Conservation (phyloP, 768 basidiomycete species). For the Steccherinum ochraceum region DNA sequence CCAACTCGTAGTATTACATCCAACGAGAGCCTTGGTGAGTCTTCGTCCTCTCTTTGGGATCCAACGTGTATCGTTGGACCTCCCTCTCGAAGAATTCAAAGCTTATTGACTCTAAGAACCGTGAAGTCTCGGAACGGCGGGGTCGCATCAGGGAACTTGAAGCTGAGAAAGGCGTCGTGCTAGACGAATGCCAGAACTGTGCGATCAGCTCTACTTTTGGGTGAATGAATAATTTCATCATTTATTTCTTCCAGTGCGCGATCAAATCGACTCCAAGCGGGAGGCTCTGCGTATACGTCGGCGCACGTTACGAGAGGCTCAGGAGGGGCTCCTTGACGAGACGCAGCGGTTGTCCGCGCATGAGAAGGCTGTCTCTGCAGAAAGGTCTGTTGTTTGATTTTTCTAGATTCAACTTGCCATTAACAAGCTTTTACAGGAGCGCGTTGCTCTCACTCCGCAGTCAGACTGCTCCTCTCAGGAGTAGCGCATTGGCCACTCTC, state of each 20-base stretch:
- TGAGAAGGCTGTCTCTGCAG: slow-evolving; percentile 30
- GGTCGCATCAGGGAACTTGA: slow-evolving; percentile 45
- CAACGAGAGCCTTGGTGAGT: slow-evolving; percentile 18
- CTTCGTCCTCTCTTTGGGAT: neutral
- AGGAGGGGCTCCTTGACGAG: slow-evolving; percentile 20
- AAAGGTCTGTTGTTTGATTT: slow-evolving; percentile 27
- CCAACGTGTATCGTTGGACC: no score
- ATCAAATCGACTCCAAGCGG: slow-evolving; percentile 36
- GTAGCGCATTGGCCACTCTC: slow-evolving; percentile 62
- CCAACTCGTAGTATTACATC: slow-evolving; percentile 20
- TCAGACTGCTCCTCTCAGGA: slow-evolving; percentile 47
- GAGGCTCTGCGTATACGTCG: slow-evolving; percentile 40
- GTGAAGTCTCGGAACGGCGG: slow-evolving; percentile 64
- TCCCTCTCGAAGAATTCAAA: slow-evolving; percentile 18
- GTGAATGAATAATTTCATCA: neutral
- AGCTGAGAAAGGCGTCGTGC: slow-evolving; percentile 8
- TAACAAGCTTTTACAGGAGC: slow-evolving; percentile 31
- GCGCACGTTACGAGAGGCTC: slow-evolving; percentile 37
- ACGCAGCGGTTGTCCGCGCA: slow-evolving; percentile 27
- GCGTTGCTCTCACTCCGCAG: slow-evolving; percentile 40
- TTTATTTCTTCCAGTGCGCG: slow-evolving; percentile 29
- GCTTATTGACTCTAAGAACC: slow-evolving; percentile 41
- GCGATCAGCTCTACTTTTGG: neutral
- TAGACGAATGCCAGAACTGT: slow-evolving; percentile 12
- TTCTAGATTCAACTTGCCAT: neutral